These are phyloP conservation scores for Clonostachys chloroleuca DNA, from an alignment of 2,329 filamentous ascomycete species.

Conservation along the genomic window DNA sequence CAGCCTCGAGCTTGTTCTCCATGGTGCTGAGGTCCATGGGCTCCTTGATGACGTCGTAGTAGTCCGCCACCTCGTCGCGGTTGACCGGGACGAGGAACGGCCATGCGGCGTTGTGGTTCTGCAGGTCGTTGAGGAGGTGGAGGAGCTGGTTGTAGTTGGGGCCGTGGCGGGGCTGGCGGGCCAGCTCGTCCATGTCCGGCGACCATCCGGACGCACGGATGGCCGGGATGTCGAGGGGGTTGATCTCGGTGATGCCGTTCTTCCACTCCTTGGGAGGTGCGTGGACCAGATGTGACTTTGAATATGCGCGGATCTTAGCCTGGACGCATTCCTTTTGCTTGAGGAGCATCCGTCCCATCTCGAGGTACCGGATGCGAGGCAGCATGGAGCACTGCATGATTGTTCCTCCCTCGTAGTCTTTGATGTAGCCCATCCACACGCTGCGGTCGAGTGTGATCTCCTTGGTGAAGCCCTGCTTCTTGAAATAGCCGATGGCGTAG, in stretches of 20 bases:
- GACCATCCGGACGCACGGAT: constrained; percentile 95
- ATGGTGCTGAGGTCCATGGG: constrained; percentile 97
- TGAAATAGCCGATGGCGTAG: constrained; percentile 98
- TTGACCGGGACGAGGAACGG: constrained; percentile 93
- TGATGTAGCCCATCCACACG: constrained; percentile 99
- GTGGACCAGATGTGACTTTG: constrained; percentile 84
- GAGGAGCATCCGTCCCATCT: constrained; percentile 86
- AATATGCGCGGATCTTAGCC: constrained; percentile 90
- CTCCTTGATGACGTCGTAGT: constrained; percentile 97
- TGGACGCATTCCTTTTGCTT: constrained; percentile 96
- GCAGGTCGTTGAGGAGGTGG: constrained; percentile 88
- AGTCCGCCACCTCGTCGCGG: constrained; percentile 94
- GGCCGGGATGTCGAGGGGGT: constrained; percentile 80
- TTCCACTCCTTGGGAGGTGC: constrained; percentile 82
- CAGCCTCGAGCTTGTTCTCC: constrained; percentile 91
- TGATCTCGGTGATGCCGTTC: constrained; percentile 65
- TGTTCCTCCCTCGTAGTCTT: constrained; percentile 97
- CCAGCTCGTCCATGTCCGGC: constrained; percentile 94
- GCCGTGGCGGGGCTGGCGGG: constrained; percentile 89
- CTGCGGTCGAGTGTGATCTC: constrained; percentile 89
- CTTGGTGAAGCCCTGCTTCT: constrained; percentile 98
- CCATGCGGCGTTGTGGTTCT: constrained; percentile 92
- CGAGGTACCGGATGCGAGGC: constrained; percentile 88
- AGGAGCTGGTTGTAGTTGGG: constrained; percentile 94
- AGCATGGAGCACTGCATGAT: constrained; percentile 99